Evolutionary conservation across 2,329 filamentous ascomycete genomes (phyloP).

Genomic region (Pseudogymnoascus verrucosus): DNA sequence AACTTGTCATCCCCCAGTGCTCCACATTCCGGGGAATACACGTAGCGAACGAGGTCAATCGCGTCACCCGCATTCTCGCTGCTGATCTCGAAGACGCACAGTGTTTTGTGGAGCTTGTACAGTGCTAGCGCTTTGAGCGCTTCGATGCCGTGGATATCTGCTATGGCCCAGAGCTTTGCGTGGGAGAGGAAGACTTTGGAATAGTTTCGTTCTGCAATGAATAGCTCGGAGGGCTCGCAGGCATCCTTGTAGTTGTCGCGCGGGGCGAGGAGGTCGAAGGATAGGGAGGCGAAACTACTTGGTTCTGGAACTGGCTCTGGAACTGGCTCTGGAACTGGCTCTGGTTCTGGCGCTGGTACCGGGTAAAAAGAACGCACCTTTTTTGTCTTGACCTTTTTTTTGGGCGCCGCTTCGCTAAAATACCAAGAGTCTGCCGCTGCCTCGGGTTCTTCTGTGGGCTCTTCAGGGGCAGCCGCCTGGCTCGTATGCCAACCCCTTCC

Average conservation of each 20-base stretch:
- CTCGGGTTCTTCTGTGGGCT: background rate
- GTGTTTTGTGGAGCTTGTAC: slow-evolving; percentile 19
- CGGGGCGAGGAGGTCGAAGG: slow-evolving; percentile 3
- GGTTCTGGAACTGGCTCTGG: background rate
- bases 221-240: slow-evolving; percentile 14
- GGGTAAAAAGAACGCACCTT: background rate
- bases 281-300: slow-evolving; percentile 12
- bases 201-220: slow-evolving; percentile 13
- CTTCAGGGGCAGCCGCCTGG: background rate
- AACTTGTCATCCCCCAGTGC: slow-evolving; percentile 9
- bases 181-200: slow-evolving; percentile 14
- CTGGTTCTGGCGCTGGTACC: background rate
- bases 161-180: slow-evolving; percentile 15
- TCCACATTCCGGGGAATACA: slow-evolving; percentile 10
- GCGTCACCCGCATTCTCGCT: slow-evolving; percentile 15
- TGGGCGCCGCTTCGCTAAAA: background rate
- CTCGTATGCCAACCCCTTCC: background rate
- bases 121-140: slow-evolving; percentile 17
- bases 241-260: slow-evolving; percentile 11
- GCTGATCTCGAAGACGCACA: slow-evolving; percentile 14
- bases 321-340: background rate
- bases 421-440: no score
- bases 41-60: slow-evolving; percentile 13
- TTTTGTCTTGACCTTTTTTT: background rate
- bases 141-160: slow-evolving; percentile 12